A percentile compares a stretch with the other conserved stretches of the same genome.
These are phyloP conservation scores for Boletellus ananiceps DNA, from an alignment of 768 basidiomycete species.

Conservation along the genomic window DNA sequence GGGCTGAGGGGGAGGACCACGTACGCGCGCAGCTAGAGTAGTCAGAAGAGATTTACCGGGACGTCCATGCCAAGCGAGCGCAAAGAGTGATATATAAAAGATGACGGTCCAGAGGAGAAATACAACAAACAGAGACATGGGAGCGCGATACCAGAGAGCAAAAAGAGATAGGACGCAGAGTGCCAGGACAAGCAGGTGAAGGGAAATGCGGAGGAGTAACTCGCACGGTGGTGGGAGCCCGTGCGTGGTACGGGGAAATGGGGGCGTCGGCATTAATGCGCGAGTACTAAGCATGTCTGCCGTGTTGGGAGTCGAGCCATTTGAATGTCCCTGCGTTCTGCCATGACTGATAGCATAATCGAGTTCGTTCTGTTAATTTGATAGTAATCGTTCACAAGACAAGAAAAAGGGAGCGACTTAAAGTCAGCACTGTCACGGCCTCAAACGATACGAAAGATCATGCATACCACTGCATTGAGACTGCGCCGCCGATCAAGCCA, in stretches of 20 bases:
- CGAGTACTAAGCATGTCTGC: slow-evolving; percentile 45
- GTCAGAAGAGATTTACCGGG: slow-evolving; percentile 58
- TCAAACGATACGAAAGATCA: slow-evolving; percentile 13
- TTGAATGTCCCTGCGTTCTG: slow-evolving; percentile 37
- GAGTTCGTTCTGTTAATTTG: slow-evolving; percentile 56
- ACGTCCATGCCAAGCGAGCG: slow-evolving; percentile 53
- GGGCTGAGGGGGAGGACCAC: slow-evolving; percentile 27
- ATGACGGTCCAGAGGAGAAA: slow-evolving; percentile 58
- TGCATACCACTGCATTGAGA: slow-evolving; percentile 62
- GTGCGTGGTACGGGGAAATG: slow-evolving; percentile 19
- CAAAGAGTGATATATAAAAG: slow-evolving; percentile 53
- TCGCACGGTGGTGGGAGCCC: slow-evolving; percentile 37
- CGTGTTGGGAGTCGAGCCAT: slow-evolving; percentile 47
- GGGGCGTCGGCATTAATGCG: slow-evolving; percentile 30
- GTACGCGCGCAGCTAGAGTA: slow-evolving; percentile 43
- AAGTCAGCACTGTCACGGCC: slow-evolving; percentile 20
- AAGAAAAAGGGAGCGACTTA: slow-evolving; percentile 3
- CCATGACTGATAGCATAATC: slow-evolving; percentile 63
- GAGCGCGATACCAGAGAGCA: slow-evolving; percentile 54
- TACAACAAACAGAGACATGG: slow-evolving; percentile 52
- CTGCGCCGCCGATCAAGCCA: slow-evolving; percentile 76
- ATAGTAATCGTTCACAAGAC: slow-evolving; percentile 6
- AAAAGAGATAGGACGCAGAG: slow-evolving; percentile 54
- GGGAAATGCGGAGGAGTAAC: slow-evolving; percentile 43
- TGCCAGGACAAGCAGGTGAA: slow-evolving; percentile 57